Percentiles rank a stretch among this genome's conserved stretches.
Evolutionary conservation across 805 yeast genomes (phyloP).

Genomic region (Vanderwaltozyma yarrowii): DNA sequence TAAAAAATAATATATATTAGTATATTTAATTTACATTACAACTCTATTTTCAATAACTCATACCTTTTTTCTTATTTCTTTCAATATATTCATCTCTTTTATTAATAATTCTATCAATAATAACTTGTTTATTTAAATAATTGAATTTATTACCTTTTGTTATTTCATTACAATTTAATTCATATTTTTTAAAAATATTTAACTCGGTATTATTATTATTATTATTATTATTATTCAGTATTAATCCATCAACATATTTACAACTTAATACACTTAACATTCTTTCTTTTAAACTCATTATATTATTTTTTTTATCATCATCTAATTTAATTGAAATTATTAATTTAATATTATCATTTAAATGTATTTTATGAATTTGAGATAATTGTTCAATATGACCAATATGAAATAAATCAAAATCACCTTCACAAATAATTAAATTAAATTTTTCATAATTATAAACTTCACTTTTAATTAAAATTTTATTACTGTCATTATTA

Average conservation of each 20-base stretch:
- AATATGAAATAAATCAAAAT: constrained; percentile 86
- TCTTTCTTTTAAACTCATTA: constrained; percentile 83
- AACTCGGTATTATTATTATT: neutral
- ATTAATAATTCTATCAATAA: constrained; percentile 62
- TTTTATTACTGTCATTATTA: constrained; percentile 28
- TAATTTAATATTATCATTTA: constrained; percentile 37
- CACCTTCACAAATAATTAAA: constrained; percentile 46
- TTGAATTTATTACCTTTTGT: constrained; percentile 1
- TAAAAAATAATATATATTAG: too few relatives aligned
- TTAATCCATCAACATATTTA: constrained; percentile 66
- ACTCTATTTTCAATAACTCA: too few relatives aligned
- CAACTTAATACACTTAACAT: constrained; percentile 84
- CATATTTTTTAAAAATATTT: neutral
- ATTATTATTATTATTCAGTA: constrained; percentile 32
- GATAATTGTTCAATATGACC: constrained; percentile 77
- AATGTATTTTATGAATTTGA: constrained; percentile 33
- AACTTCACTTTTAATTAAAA: constrained; percentile 11
- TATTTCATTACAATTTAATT: neutral
- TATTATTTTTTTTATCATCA: constrained; percentile 38
- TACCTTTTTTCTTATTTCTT: constrained; percentile 83
- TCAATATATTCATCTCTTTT: constrained; percentile 67
- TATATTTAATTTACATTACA: too few relatives aligned
- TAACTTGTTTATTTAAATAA: constrained; percentile 56
- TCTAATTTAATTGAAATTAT: constrained; percentile 45
- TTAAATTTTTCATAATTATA: constrained; percentile 1